Conservation (phyloP, 495 filamentous ascomycete species). For the Penicillium bialowiezense region DNA sequence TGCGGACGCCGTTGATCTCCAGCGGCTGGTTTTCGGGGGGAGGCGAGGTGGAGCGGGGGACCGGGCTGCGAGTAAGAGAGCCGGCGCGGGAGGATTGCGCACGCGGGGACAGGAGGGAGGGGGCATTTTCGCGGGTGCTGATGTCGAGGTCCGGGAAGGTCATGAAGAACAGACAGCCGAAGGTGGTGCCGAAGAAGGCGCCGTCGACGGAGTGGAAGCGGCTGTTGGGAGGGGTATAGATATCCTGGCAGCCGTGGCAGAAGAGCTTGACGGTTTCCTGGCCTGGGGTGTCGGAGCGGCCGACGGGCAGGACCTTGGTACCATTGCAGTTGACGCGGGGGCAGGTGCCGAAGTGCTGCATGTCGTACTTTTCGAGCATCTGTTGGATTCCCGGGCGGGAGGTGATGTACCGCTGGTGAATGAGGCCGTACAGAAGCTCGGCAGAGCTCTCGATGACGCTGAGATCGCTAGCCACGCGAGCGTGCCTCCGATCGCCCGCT, state of each 20-base stretch:
- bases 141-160: conserved; percentile 96
- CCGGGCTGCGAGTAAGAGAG: conserved; percentile 22
- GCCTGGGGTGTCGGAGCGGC: conserved; percentile 87
- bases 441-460: conserved; percentile 95
- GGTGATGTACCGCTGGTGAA: conserved; percentile 98
- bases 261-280: conserved; percentile 98
- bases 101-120: conserved; percentile 31
- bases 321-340: conserved; percentile 86
- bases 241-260: conserved; percentile 92
- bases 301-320: conserved; percentile 86
- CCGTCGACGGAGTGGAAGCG: conserved; percentile 98
- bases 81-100: conserved; percentile 36
- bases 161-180: conserved; percentile 92
- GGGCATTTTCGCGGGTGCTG: conserved; percentile 30
- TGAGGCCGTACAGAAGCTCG: conserved; percentile 95
- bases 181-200: conserved; percentile 96
- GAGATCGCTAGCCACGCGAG: conserved; percentile 84
- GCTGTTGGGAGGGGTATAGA: conserved; percentile 96
- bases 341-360: conserved; percentile 91
- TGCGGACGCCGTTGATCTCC: conserved; percentile 79
- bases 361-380: conserved; percentile 98
- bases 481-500: conserved; percentile 68
- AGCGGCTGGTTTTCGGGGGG: conserved; percentile 47
- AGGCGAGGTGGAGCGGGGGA: conserved; percentile 21
- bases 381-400: conserved; percentile 96